Base-by-base conservation (phyloP, 352 stramenopile genomes). In the Pythium coloratum region DNA sequence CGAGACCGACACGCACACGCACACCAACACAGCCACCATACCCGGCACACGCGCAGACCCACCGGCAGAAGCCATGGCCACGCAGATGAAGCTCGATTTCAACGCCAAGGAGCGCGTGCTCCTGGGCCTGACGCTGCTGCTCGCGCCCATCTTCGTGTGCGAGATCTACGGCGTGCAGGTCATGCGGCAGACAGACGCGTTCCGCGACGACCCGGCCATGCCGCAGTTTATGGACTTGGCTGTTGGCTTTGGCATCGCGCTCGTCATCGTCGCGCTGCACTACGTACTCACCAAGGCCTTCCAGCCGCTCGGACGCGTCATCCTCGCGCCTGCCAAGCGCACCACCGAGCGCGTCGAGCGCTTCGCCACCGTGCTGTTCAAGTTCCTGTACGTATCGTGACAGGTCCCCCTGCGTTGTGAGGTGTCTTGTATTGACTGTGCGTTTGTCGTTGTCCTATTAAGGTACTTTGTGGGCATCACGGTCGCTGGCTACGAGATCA, bases 321-420 rank as follows among this genome's bases (percentile, higher is more conserved):
- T 87, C 32, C 77, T 91, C 10, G 74, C 80, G 54, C 79, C 79
- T 8, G 65, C 69, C 42, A 91, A 91, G 73, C 77, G 82, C 61
- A 61, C 70, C 34, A 70, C 72, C 28, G 71, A 80, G 46, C 82
- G 80, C 62, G 72, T 91, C 38, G 76, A 88, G 59, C 82, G 82
- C 60, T 91, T 91, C 59, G 70, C 80, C 14, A 88, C 78, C 32
- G 81, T 91, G 58, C 50, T 89, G n/a, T 91, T 91, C 71, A 91
- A 91, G 67, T 73, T 91, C 46, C 64, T 86, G 78, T 88, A 32
- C 59, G 77, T 74, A 32, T 4, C 28, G 3, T 30, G 28, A 30
- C 18, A 57, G 53, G 38, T 67, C 33, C 40, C 50, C 36, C 28
- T 30, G 28, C 3, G 28, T 30, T 34, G 36, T 53, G 38, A 30